Evolutionary conservation across 768 basidiomycete genomes (phyloP), one percentile per base, ranked within the genome.

Genomic region (Mycena haematopus): DNA sequence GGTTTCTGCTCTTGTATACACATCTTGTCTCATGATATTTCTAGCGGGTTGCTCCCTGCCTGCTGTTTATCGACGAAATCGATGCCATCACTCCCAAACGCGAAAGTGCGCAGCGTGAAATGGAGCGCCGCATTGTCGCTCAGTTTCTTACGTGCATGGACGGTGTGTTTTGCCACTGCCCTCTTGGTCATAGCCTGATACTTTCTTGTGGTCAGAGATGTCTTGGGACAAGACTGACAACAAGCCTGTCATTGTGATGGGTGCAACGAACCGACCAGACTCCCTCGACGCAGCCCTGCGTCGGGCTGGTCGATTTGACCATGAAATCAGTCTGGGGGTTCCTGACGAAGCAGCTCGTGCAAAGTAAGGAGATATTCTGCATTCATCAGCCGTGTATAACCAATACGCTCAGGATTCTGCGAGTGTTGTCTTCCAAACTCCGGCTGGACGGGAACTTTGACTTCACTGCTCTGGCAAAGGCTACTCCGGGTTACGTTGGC

Each of bases 111-210:
- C 97, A 99, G 71, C 82, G 96, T 59, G 97, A 99, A 77, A 99
- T 98, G 97, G 97, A 99, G 71, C 79, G 96, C 47, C 84, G 97
- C 14, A 99, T 99, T 53, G 96, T 99, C 11, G 96, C 96, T 0
- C 97, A 99, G 73, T 92, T 99, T 66, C 76, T 99, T 58, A 99
- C 96, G 0, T 98, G 96, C 78, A 97, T 99, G 93, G 97, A 99
- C 74, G 96, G 96, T 97, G 68, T 45, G 86, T 71, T 33, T 42
- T 7, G 47, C 24, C 54, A 19, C 4, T n/a, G 3, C 13, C 35
- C 3, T 38, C 47, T 51, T 2, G 25, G 19, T 8, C 14, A 17
- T 46, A n/a, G 21, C 21, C 45, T 56, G 10, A 52, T 31, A 55
- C 2, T 27, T 31, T 21, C 46, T 15, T 33, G 25, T 29, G 25